Percentiles rank a stretch among this genome's conserved stretches.
These are phyloP conservation scores for Penicillium italicum DNA, from an alignment of 2,329 filamentous ascomycete species.

Conservation along the genomic window DNA sequence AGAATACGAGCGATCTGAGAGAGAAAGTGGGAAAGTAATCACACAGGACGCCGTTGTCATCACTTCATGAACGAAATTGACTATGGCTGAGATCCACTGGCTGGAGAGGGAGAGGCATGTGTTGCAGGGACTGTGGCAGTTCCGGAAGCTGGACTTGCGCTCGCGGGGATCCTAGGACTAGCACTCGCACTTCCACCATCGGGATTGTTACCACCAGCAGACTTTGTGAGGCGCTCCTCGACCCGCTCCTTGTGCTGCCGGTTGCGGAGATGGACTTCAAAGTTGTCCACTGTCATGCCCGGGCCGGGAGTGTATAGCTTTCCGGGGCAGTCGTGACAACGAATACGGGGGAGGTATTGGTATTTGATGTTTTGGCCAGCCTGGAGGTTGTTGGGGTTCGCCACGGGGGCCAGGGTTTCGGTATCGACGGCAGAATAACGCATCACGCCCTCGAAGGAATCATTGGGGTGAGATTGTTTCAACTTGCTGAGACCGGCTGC, in stretches of 20 bases:
- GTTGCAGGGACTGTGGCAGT: neutral
- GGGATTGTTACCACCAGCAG: slow-evolving; percentile 4
- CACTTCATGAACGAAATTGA: slow-evolving; percentile 17
- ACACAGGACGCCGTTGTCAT: slow-evolving; percentile 18
- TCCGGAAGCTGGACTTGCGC: slow-evolving; percentile 18
- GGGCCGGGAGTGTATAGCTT: slow-evolving; percentile 92
- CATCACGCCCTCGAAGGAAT: slow-evolving; percentile 88
- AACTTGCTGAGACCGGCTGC: slow-evolving; percentile 67
- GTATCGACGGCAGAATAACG: slow-evolving; percentile 78
- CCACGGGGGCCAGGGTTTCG: slow-evolving; percentile 62
- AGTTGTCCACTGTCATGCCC: slow-evolving; percentile 79
- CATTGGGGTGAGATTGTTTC: slow-evolving; percentile 66
- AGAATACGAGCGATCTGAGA: slow-evolving; percentile 17
- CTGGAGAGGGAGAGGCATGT: slow-evolving; percentile 11
- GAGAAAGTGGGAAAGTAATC: slow-evolving; percentile 7
- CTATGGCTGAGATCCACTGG: slow-evolving; percentile 15
- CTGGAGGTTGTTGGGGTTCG: slow-evolving; percentile 50
- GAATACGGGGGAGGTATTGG: slow-evolving; percentile 82
- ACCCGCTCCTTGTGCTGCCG: slow-evolving; percentile 72
- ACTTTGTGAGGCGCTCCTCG: slow-evolving; percentile 47
- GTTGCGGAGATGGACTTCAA: slow-evolving; percentile 89
- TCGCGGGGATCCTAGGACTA: slow-evolving; percentile 12
- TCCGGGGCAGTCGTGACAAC: slow-evolving; percentile 86
- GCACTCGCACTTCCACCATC: slow-evolving; percentile 13
- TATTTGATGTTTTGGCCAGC: slow-evolving; percentile 64